These are phyloP conservation scores for Botrytis hyacinthi DNA, from an alignment of 2,329 filamentous ascomycete species.

Conservation along the genomic window DNA sequence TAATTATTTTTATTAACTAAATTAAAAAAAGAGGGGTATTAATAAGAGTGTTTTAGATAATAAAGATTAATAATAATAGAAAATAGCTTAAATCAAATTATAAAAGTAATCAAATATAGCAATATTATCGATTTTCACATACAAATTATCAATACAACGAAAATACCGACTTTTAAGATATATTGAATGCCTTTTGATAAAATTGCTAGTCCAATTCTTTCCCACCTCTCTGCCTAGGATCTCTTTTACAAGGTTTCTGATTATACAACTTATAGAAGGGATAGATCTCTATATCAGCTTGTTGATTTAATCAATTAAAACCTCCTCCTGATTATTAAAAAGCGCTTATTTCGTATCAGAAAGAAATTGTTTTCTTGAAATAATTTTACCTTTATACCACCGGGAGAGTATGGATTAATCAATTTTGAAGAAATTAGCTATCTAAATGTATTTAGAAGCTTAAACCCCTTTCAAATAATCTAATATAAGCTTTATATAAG, in stretches of 20 bases:
- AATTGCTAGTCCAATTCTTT: background rate
- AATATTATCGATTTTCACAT: no score
- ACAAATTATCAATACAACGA: background rate
- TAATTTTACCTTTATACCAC: no score
- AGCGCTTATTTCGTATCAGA: background rate
- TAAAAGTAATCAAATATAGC: no score
- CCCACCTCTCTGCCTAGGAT: rapidly evolving
- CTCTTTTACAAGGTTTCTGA: background rate
- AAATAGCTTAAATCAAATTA: no score
- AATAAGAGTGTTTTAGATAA: no score
- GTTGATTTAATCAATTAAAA: background rate
- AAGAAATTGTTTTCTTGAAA: no score
- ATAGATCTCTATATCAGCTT: background rate
- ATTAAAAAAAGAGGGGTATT: no score
- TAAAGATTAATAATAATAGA: no score
- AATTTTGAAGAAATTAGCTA: background rate
- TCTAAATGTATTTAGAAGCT: no score
- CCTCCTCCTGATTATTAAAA: background rate
- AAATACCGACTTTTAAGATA: background rate
- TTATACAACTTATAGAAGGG: background rate
- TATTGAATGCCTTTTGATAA: background rate
- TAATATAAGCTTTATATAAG: no score
- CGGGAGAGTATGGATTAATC: rapidly evolving
- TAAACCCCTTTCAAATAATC: no score
- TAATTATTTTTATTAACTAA: no score